Evolutionary conservation across 2,329 filamentous ascomycete genomes (phyloP), one percentile per base, ranked within the genome.

Genomic region (Colletotrichum lentis): DNA sequence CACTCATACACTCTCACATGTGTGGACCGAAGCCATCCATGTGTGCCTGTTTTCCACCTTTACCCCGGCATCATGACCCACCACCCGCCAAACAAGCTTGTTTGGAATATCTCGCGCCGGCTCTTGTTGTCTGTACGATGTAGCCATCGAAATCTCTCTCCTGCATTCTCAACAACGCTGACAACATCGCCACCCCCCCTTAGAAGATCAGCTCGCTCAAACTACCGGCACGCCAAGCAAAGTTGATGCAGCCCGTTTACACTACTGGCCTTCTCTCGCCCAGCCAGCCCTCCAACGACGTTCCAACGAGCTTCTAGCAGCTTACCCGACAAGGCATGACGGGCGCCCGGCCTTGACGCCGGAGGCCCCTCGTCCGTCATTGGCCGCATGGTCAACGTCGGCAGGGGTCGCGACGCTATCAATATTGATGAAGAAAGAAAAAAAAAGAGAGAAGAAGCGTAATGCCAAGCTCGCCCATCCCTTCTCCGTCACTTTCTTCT

Each of bases 191-290:
- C 27, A 27, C 27, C 27, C 14, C n/a, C n/a, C n/a, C n/a, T n/a
- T n/a, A 63, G 53, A 53, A 58, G 37, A 22, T 52, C 27, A 31
- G 37, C 46, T 64, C 54, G 54, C 37, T 12, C 62, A 64, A 64
- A 64, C 24, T 24, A 52, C 61, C 57, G 66, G 62, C 57, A 52
- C 49, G 66, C 54, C 49, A 59, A 57, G 22, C 22, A 11, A n/a
- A 31, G n/a, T n/a, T 7, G 4, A 46, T 58, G 22, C 27, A 12
- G 27, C 27, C 27, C 0, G 8, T 7, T 27, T 37, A n/a, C n/a
- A n/a, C 18, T 27, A 31, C 49, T 5, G 39, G 31, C n/a, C 20
- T 27, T 27, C 27, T 27, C 6, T 27, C 27, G 27, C 57, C 20
- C 31, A 14, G 16, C 24, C 53, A n/a, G 46, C 35, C 22, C 61